Conservation (phyloP, 2,329 filamentous ascomycete species). For the Alternaria tenuissima region DNA sequence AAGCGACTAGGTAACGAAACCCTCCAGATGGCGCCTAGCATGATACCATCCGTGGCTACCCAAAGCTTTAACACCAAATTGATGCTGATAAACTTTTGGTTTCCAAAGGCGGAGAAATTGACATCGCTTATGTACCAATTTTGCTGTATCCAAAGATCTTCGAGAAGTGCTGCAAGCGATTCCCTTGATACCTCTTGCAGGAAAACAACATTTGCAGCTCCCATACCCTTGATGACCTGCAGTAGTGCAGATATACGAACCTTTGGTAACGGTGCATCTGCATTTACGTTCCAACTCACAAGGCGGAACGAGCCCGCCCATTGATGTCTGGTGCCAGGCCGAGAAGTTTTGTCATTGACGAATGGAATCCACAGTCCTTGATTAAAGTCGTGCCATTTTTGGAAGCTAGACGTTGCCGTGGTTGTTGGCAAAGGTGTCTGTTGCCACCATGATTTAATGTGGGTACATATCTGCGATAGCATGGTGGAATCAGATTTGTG, state of each 20-base stretch:
- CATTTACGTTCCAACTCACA: slow-evolving; percentile 11
- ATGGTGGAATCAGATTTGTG: background rate
- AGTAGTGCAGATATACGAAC: slow-evolving; percentile 11
- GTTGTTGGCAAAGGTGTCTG: slow-evolving; percentile 9
- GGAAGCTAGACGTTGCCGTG: slow-evolving; percentile 7
- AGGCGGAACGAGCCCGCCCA: slow-evolving; percentile 12
- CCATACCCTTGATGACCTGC: background rate
- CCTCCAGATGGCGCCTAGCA: slow-evolving; percentile 7
- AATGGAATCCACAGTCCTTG: background rate
- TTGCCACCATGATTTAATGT: slow-evolving; percentile 11
- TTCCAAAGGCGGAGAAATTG: background rate
- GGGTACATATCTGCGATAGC: slow-evolving; percentile 7
- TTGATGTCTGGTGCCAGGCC: background rate
- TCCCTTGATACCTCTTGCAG: slow-evolving; percentile 11
- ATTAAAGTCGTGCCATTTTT: slow-evolving; percentile 6
- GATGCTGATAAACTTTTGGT: slow-evolving; percentile 7
- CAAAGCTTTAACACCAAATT: background rate
- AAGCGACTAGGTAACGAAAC: slow-evolving; percentile 10
- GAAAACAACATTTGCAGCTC: slow-evolving; percentile 2
- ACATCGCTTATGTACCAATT: slow-evolving; percentile 10
- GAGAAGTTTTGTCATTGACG: background rate
- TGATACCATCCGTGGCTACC: background rate
- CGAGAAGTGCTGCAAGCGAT: background rate
- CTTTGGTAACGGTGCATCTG: background rate
- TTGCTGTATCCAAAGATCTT: slow-evolving; percentile 4